Conservation (phyloP, 441 rosid genomes). For the Populus hybrid region DNA sequence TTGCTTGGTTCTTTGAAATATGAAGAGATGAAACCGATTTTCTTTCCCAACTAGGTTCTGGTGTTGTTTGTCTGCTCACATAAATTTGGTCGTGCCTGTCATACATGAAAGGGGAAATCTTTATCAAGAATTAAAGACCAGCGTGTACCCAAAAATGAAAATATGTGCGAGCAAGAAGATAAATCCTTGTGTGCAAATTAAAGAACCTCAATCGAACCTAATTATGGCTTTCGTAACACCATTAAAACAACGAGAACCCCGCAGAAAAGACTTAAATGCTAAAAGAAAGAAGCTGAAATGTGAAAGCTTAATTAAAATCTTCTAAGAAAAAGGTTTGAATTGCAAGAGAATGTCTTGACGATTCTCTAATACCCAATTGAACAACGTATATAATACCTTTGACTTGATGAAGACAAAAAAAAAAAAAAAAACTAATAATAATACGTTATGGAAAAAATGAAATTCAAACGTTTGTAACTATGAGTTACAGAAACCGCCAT, state of each 20-base stretch:
- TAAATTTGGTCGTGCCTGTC: background rate
- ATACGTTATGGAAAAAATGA: background rate
- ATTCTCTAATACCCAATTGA: background rate
- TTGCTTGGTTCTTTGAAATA: background rate
- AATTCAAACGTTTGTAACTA: background rate
- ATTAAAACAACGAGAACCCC: background rate
- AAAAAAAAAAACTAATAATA: background rate
- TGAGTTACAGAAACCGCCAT: background rate
- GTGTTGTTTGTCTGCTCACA: background rate
- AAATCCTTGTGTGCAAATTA: background rate
- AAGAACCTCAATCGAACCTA: background rate
- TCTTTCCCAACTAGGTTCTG: background rate
- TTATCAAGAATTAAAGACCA: background rate
- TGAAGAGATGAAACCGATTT: background rate
- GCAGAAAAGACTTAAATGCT: background rate
- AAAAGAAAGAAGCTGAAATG: background rate
- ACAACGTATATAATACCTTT: background rate
- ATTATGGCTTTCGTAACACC: background rate
- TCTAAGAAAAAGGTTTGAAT: background rate
- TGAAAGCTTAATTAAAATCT: background rate
- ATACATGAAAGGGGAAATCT: background rate
- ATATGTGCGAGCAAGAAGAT: background rate
- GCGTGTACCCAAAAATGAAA: background rate
- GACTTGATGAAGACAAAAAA: background rate
- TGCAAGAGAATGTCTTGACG: background rate